Evolutionary conservation across 2,329 filamentous ascomycete species (phyloP).

Genomic region (Gaeumannomyces sp.): DNA sequence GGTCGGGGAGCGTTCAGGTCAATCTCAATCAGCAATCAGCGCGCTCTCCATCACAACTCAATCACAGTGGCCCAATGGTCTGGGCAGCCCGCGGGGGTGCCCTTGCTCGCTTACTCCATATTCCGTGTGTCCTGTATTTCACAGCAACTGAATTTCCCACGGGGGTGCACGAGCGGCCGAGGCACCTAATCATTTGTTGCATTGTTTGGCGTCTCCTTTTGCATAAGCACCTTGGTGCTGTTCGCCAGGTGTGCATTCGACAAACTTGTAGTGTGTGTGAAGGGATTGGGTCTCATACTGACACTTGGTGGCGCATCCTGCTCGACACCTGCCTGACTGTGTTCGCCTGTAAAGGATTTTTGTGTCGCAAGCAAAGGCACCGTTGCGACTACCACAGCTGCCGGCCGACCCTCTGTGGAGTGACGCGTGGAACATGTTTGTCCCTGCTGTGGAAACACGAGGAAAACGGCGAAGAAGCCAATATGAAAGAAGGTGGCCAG

Average conservation of each 20-base stretch:
- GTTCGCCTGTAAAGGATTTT: neutral
- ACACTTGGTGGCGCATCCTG: neutral
- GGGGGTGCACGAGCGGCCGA: neutral
- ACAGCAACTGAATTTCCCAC: neutral
- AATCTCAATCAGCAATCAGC: slow-evolving; percentile 1
- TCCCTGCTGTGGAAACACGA: neutral
- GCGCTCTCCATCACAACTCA: neutral
- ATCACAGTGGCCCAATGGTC: no score
- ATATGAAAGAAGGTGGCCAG: neutral
- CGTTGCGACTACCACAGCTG: no score
- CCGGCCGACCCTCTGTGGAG: neutral
- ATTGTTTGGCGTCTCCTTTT: neutral
- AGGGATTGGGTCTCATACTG: neutral
- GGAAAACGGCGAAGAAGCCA: neutral
- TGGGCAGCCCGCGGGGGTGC: no score
- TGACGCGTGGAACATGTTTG: neutral
- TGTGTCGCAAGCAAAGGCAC: neutral
- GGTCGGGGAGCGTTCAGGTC: neutral
- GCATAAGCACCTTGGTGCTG: neutral
- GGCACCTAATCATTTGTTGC: neutral
- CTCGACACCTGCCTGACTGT: no score
- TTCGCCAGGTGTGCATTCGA: neutral
- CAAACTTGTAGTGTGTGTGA: no score
- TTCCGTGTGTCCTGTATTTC: neutral
- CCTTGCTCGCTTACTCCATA: no score